Conservation (phyloP, 1,284 basidiomycete species). For the Paramarasmius palmivorus region DNA sequence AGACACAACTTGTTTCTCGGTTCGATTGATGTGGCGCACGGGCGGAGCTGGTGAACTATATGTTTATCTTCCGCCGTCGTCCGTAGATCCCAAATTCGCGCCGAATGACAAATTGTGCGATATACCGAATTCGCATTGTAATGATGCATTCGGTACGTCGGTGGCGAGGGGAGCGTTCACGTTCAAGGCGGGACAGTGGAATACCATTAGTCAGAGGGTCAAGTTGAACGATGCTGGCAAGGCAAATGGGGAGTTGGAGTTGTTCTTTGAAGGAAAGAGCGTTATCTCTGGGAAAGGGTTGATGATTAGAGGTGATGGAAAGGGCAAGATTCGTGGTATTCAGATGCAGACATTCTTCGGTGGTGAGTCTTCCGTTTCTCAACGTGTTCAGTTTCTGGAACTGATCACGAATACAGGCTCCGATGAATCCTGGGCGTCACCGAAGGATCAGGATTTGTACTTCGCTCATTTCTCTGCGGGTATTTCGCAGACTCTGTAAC, state of each 20-base stretch:
- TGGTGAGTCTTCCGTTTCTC: neutral
- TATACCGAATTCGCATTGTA: conserved; percentile 3
- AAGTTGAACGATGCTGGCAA: conserved; percentile 10
- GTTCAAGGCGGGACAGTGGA: conserved; percentile 4
- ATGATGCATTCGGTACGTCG: conserved; percentile 4
- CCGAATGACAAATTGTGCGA: neutral
- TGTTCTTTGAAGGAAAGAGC: neutral
- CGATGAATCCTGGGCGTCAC: neutral
- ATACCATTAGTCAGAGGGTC: conserved; percentile 6
- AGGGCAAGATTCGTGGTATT: conserved; percentile 4
- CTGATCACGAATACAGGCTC: neutral
- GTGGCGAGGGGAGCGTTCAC: conserved; percentile 5
- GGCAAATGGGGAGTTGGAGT: neutral
- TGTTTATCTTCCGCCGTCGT: conserved; percentile 34
- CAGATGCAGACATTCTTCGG: conserved; percentile 11
- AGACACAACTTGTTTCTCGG: conserved; percentile 34
- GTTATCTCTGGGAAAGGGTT: neutral
- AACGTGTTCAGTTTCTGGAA: neutral
- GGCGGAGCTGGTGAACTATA: conserved; percentile 40
- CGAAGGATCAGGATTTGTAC: neutral
- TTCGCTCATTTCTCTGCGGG: conserved; percentile 2
- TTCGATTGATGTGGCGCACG: conserved; percentile 42
- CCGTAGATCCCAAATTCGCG: neutral
- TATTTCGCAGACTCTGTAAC: neutral
- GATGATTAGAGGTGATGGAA: neutral